Percentiles rank a stretch among this genome's conserved stretches.
Evolutionary conservation across 306 rosid genomes (phyloP).

Genomic region (Malus fusca): DNA sequence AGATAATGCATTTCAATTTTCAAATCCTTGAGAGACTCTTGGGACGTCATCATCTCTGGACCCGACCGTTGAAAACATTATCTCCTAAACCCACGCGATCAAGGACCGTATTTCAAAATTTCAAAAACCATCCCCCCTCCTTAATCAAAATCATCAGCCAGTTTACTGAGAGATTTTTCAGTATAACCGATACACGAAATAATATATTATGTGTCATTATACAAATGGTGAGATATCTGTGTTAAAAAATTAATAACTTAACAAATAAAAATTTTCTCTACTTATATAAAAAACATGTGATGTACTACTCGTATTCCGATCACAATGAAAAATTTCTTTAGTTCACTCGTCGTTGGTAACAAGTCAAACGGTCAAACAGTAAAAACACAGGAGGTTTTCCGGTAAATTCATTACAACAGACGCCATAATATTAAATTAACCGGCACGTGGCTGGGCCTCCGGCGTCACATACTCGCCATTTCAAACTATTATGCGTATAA

Average conservation of each 20-base stretch:
- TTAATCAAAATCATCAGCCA: not conserved
- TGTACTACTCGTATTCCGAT: accelerated
- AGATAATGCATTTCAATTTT: not conserved
- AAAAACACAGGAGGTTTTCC: not conserved
- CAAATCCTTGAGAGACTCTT: not conserved
- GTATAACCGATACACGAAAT: accelerated
- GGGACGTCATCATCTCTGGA: not conserved
- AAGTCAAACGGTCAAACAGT: not conserved
- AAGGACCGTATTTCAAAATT: not conserved
- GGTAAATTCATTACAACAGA: slow-evolving; percentile 3
- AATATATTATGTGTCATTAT: accelerated
- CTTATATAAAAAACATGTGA: too few species aligned
- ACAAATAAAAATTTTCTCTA: too few species aligned
- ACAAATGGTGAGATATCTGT: too few species aligned
- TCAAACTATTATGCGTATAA: slow-evolving; percentile 18
- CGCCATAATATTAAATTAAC: slow-evolving; percentile 3
- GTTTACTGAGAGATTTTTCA: accelerated
- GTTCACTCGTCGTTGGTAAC: not conserved
- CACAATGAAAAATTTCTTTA: too few species aligned
- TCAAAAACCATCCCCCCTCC: not conserved
- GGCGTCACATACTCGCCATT: slow-evolving; percentile 34
- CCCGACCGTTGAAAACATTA: not conserved
- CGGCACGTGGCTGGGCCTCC: slow-evolving; percentile 47
- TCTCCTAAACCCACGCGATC: not conserved
- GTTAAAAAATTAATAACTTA: too few species aligned